These are phyloP conservation scores for Tetracentron sinense DNA, from an alignment of 164 flowering plant genomes.

Conservation along the genomic window DNA sequence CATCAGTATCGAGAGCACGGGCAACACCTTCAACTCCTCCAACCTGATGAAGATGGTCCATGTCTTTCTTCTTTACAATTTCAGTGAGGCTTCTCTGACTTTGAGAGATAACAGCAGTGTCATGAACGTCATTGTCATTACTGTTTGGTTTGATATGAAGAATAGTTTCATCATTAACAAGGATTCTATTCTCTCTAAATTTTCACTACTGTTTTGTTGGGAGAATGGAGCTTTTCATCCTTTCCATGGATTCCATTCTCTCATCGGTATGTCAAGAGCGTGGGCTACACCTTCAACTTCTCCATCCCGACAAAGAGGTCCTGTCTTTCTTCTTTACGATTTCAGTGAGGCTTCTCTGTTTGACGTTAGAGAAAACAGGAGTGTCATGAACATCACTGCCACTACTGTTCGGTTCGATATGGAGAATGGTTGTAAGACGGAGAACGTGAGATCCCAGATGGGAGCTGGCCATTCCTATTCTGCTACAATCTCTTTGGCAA, in stretches of 20 bases:
- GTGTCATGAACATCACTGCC: background rate
- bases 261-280: constrained; percentile 15
- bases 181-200: no score
- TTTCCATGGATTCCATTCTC: constrained; percentile 20
- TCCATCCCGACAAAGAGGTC: constrained; percentile 12
- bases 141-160: no score
- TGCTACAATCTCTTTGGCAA: no score
- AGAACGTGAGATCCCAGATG: no score
- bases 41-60: constrained; percentile 4
- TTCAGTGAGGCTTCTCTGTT: constrained; percentile 14
- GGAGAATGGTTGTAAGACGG: background rate
- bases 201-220: no score
- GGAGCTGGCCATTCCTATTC: no score
- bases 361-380: background rate
- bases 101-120: no score
- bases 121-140: no score
- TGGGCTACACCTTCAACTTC: constrained; percentile 18
- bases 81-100: constrained; percentile 13
- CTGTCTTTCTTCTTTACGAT: constrained; percentile 27
- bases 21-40: constrained; percentile 25
- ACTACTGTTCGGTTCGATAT: background rate
- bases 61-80: constrained; percentile 26
- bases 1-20: constrained; percentile 12
- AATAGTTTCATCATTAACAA: no score
- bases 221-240: constrained; percentile 20